Evolutionary conservation across 2,329 filamentous ascomycete species (phyloP).

Genomic region (Hirsutella thompsonii): DNA sequence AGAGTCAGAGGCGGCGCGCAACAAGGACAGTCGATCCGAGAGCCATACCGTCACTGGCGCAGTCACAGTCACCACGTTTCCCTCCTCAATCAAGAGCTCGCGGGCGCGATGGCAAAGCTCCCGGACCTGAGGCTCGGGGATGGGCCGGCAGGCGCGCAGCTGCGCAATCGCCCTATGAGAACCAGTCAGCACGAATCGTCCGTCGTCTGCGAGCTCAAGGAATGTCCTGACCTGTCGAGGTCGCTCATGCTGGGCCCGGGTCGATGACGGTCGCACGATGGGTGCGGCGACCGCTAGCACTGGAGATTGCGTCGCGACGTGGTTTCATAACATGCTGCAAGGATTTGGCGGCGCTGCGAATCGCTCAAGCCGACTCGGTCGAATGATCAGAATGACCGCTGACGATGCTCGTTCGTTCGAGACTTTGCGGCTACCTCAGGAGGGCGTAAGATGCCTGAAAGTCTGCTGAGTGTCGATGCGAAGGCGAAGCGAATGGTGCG

Average conservation of each 20-base stretch:
- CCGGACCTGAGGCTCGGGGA: slow-evolving; percentile 88
- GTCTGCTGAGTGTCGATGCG: too few relatives aligned
- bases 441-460: too few relatives aligned
- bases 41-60: slow-evolving; percentile 74
- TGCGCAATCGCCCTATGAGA: slow-evolving; percentile 73
- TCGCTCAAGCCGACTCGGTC: too few relatives aligned
- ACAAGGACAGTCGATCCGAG: not conserved
- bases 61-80: slow-evolving; percentile 90
- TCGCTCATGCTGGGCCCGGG: slow-evolving; percentile 59
- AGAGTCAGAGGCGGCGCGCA: slow-evolving; percentile 4
- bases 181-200: slow-evolving; percentile 1
- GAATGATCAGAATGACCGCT: too few relatives aligned
- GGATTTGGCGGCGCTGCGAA: not conserved
- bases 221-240: slow-evolving; percentile 68
- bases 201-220: slow-evolving; percentile 7
- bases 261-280: slow-evolving; percentile 7
- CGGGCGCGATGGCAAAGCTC: slow-evolving; percentile 96
- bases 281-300: slow-evolving; percentile 10
- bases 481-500: too few relatives aligned
- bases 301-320: slow-evolving; percentile 3
- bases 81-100: slow-evolving; percentile 92
- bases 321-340: slow-evolving; percentile 14
- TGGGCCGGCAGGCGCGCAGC: slow-evolving; percentile 87
- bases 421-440: too few relatives aligned
- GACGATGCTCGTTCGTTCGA: too few relatives aligned